Evolutionary conservation across 345 rosid species (phyloP), one percentile per base, ranked within the genome.

Genomic region (Aquilaria yunnanensis): DNA sequence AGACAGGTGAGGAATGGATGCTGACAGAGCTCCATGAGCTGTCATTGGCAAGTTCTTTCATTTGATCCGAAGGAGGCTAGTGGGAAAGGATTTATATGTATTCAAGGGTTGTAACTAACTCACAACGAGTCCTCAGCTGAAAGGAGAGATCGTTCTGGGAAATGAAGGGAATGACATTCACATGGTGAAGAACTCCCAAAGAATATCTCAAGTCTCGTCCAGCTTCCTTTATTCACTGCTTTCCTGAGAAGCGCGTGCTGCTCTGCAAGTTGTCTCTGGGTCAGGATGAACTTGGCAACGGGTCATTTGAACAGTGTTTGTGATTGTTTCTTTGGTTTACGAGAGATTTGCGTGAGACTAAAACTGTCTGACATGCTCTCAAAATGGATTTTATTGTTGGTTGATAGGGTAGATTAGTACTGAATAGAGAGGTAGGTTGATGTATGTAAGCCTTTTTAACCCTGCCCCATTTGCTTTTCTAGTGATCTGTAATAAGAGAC

Each of bases 1-100:
- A 87, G 71, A 87, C 97, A 0, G 95, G 95, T 33, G 97, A 90
- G 71, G 95, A 90, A 68, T 90, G 97, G 97, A 90, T 90, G 96
- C 81, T 90, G 56, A 82, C 88, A 2, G 98, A 92, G 68, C 80
- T 88, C 54, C 97, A 90, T 14, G 97, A 88, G 77, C 77, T 88
- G 31, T 84, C 93, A 5, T 71, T 90, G 67, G 87, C 81, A 3
- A 81, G 92, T 75, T 74, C 83, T 14, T 74, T 70, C 52, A 66
- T 81, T 65, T 87, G 82, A 81, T 70, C 54, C 23, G 60, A 66
- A 62, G 65, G 56, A 12, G 46, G 12, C 43, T 16, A 13, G 29
- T 16, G 32, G 10, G 16, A 10, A 10, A 30, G 16, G 33, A 9
- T 41, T 48, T 49, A 30, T 41, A 51, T 57, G 56, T 59, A 53